Evolutionary conservation across 768 basidiomycete genomes (phyloP).

Genomic region (Mycena rosella): DNA sequence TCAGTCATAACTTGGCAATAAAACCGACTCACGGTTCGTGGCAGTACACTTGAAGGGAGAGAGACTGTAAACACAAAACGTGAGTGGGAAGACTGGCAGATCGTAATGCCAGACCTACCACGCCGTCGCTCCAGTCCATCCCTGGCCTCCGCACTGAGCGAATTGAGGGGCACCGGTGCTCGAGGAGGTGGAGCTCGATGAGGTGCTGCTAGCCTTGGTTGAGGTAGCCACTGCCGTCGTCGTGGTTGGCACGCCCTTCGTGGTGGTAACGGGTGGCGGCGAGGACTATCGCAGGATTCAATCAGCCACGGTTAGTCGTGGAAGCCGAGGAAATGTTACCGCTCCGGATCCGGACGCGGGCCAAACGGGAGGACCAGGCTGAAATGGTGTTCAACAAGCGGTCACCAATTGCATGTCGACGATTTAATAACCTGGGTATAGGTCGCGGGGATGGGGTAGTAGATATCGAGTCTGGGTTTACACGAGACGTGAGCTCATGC

Average conservation of each 20-base stretch:
- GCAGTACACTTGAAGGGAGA: constrained; percentile 12
- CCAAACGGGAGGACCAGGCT: constrained; percentile 34
- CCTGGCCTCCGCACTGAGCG: constrained; percentile 23
- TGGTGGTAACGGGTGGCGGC: neutral
- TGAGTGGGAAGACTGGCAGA: neutral
- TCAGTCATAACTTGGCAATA: neutral
- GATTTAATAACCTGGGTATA: constrained; percentile 28
- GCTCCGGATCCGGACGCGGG: neutral
- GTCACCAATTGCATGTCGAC: no score
- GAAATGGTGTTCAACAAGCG: neutral
- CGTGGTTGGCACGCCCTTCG: neutral
- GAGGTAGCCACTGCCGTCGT: neutral
- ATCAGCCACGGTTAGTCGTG: no score
- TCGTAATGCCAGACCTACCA: neutral
- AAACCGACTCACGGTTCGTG: neutral
- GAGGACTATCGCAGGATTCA: neutral
- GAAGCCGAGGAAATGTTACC: neutral
- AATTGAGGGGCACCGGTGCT: constrained; percentile 15
- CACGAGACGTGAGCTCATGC: neutral
- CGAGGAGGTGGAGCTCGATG: neutral
- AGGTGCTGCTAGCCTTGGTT: constrained; percentile 1
- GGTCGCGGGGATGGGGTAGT: constrained; percentile 34
- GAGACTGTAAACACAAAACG: neutral
- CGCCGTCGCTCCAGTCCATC: constrained; percentile 12
- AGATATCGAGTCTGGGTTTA: constrained; percentile 29